A percentile compares a stretch with the other conserved stretches of the same genome.
These are phyloP conservation scores for Saturnispora quitensis DNA, from an alignment of 805 yeast species.

Conservation along the genomic window DNA sequence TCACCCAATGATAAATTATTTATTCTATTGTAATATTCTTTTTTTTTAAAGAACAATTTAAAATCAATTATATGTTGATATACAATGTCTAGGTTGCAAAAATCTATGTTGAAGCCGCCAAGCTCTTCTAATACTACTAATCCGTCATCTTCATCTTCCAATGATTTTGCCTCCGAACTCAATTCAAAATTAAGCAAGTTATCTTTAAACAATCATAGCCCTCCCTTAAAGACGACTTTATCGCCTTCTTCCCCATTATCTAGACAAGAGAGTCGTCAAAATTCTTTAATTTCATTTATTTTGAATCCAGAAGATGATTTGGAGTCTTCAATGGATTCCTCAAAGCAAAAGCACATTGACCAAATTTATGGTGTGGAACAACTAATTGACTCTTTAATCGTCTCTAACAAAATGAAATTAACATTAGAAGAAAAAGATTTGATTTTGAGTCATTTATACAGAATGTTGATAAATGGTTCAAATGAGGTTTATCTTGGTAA, in stretches of 20 bases:
- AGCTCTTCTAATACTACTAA: background rate
- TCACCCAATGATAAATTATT: background rate
- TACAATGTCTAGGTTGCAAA: conserved; percentile 11
- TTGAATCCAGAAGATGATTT: conserved; percentile 13
- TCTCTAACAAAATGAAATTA: conserved; percentile 31
- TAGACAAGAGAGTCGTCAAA: conserved; percentile 22
- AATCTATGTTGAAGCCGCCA: conserved; percentile 6
- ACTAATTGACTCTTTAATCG: conserved; percentile 28
- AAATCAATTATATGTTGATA: background rate
- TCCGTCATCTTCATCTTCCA: background rate
- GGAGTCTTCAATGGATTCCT: background rate
- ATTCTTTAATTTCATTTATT: conserved; percentile 20
- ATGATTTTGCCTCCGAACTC: conserved; percentile 6
- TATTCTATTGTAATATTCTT: background rate
- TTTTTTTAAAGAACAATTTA: background rate
- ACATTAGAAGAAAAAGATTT: conserved; percentile 40
- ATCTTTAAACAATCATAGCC: background rate
- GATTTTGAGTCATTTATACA: conserved; percentile 41
- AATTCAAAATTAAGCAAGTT: conserved; percentile 5
- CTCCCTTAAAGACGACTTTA: background rate
- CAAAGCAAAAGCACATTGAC: background rate
- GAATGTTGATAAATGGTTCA: conserved; percentile 30
- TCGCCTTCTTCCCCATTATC: conserved; percentile 11
- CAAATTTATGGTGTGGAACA: conserved; percentile 32
- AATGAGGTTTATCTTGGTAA: conserved; percentile 25